Evolutionary conservation across 2,329 filamentous ascomycete genomes (phyloP), one percentile per base, ranked within the genome.

Genomic region (Mycosphaerella sp.): DNA sequence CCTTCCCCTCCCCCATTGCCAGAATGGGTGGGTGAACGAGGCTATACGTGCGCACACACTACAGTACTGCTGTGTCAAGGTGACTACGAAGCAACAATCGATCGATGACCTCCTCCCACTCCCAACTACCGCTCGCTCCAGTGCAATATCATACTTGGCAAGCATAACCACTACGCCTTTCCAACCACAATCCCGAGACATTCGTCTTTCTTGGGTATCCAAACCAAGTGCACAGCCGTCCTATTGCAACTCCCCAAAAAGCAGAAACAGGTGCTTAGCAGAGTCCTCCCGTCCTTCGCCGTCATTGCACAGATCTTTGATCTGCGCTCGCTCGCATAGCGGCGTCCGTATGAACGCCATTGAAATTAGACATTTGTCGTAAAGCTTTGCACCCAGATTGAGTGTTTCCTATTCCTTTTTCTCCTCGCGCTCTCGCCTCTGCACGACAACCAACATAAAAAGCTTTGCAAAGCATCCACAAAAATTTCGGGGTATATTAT

Each of bases 401-500:
- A 8, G 30, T 34, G 30, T 34, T 34, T 34, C 30, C 30, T 34
- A 12, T n/a, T 44, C 44, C 43, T 40, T 34, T 34, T 34, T n/a
- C 30, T 34, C 30, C 30, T 44, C 44, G 32, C 34, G 41, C 8
- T 40, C 35, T 44, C 25, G 41, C 34, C 32, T n/a, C 36, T 32
- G 25, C 42, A 44, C 39, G 25, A 44, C 47, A 43, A 41, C 30
- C 41, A 39, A 44, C 40, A 44, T 41, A 50, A 30, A 50, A 50
- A 50, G 52, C 52, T 48, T 41, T 40, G 49, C 42, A 51, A 57
- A 53, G 48, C 56, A 59, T 59, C 58, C 54, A 60, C 58, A 53
- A 37, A 52, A 59, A 60, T 53, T 45, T 50, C 53, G 44, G 56
- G 58, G 58, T 57, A 54, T 58, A 58, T 58, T 58, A 60, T 53